Percentiles rank a stretch among this genome's conserved stretches.
These are phyloP conservation scores for Colletotrichum plurivorum DNA, from an alignment of 2,329 filamentous ascomycete species.

Conservation along the genomic window DNA sequence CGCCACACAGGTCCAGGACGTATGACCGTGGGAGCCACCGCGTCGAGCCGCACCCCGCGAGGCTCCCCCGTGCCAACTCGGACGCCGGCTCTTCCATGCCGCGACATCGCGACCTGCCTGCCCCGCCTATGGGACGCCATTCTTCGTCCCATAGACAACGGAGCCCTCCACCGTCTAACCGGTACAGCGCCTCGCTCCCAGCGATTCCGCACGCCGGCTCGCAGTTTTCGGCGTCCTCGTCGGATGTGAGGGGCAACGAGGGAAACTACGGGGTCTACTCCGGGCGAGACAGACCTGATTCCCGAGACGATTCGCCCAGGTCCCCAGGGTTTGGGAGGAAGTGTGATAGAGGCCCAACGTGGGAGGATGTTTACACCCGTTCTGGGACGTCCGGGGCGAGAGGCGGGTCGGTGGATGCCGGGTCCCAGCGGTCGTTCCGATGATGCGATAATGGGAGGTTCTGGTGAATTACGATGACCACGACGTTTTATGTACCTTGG, in stretches of 20 bases:
- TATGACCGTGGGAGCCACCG: constrained; percentile 18
- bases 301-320: constrained; percentile 24
- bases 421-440: constrained; percentile 21
- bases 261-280: constrained; percentile 24
- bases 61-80: constrained; percentile 26
- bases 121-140: constrained; percentile 29
- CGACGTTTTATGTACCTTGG: too few relatives aligned
- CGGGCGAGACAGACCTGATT: neutral
- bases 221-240: neutral
- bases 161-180: constrained; percentile 27
- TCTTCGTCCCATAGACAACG: constrained; percentile 10
- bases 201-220: constrained; percentile 6
- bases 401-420: constrained; percentile 9
- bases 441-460: constrained; percentile 2
- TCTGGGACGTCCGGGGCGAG: constrained; percentile 7
- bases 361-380: constrained; percentile 28
- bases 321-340: constrained; percentile 11
- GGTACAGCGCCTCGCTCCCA: constrained; percentile 30
- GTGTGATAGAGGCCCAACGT: constrained; percentile 12
- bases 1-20: constrained; percentile 5
- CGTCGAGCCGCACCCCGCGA: constrained; percentile 5
- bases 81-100: constrained; percentile 18
- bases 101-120: constrained; percentile 18
- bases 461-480: too few relatives aligned
- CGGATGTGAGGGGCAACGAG: constrained; percentile 15